Conservation (phyloP, 176 grass and related monocot species). For the Pontederia paniculata region DNA sequence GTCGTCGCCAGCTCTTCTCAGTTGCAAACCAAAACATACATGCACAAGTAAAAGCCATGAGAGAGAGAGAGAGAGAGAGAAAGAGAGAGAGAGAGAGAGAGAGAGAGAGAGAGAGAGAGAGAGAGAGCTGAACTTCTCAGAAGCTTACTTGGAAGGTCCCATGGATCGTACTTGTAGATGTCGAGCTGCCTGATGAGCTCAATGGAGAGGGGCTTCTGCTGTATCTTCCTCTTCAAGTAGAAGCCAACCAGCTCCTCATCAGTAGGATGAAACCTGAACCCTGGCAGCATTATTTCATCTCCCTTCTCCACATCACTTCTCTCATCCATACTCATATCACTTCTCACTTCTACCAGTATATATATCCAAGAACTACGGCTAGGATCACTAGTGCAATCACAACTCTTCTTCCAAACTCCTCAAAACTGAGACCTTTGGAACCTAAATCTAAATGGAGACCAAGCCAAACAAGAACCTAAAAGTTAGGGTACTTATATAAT, state of each 20-base stretch:
- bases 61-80: background rate
- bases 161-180: conserved; percentile 99
- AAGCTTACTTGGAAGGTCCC: conserved; percentile 99
- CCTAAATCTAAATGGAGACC: no score
- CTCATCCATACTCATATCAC: conserved; percentile 47
- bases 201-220: conserved; percentile 80
- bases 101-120: background rate
- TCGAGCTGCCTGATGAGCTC: conserved; percentile 97
- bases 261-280: conserved; percentile 95
- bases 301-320: conserved; percentile 69
- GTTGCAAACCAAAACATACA: no score
- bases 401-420: no score
- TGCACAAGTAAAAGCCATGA: background rate
- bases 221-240: conserved; percentile 92
- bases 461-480: no score
- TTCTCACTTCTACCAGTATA: conserved; percentile 22
- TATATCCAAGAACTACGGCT: background rate
- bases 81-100: no score
- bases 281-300: conserved; percentile 84
- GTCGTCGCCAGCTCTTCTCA: conserved; percentile 73
- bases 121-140: background rate
- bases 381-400: background rate
- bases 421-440: no score
- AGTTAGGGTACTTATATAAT: no score
- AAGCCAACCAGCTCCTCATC: conserved; percentile 96